Evolutionary conservation across 1,284 basidiomycete species (phyloP).

Genomic region (Caloboletus firmus): DNA sequence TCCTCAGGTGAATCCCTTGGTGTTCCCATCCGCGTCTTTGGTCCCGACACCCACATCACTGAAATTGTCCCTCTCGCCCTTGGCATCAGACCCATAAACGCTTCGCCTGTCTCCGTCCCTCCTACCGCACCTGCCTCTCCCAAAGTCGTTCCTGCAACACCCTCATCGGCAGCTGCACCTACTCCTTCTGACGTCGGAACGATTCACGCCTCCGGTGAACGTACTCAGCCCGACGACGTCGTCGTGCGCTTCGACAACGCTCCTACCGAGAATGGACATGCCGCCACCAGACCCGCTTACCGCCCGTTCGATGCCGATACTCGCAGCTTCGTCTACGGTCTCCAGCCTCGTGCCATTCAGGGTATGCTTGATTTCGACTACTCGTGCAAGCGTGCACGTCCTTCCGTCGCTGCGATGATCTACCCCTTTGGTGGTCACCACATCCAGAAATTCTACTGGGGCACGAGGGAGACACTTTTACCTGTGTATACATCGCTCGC

Average conservation of each 20-base stretch:
- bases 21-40: conserved; percentile 95
- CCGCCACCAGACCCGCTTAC: conserved; percentile 67
- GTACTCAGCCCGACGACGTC: conserved; percentile 84
- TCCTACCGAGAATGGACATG: conserved; percentile 32
- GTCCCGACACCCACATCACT: conserved; percentile 98
- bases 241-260: conserved; percentile 81
- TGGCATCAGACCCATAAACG: conserved; percentile 62
- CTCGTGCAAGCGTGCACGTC: conserved; percentile 91
- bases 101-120: conserved; percentile 40
- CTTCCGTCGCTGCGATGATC: conserved; percentile 98
- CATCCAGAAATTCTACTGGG: conserved; percentile 99
- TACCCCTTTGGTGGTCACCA: conserved; percentile 99
- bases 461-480: conserved; percentile 96
- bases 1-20: conserved; percentile 82
- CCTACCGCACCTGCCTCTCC: conserved; percentile 43
- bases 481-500: conserved; percentile 94
- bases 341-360: conserved; percentile 99
- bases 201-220: conserved; percentile 79
- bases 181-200: conserved; percentile 59
- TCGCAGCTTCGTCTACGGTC: conserved; percentile 95
- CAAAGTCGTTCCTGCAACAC: conserved; percentile 33
- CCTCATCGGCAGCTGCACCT: conserved; percentile 27
- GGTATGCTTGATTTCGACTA: conserved; percentile 99
- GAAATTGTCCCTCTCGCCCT: conserved; percentile 98
- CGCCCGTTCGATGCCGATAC: conserved; percentile 91